Base-by-base conservation (phyloP, 768 basidiomycete genomes). In the Suillus subalutaceus region DNA sequence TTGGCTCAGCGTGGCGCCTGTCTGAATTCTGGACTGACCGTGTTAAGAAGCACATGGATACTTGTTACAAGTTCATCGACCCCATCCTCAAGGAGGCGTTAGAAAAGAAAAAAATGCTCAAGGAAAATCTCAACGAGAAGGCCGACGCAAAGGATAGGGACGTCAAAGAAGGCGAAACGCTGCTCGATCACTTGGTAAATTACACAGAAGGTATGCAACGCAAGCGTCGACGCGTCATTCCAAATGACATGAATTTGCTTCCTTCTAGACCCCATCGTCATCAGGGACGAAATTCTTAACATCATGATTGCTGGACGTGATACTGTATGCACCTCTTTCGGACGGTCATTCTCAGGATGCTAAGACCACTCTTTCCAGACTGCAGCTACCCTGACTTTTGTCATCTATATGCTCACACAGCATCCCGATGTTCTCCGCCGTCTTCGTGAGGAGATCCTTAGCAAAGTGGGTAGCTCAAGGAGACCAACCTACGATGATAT, bases 141-240 rank as follows among this genome's bases (percentile, higher is more conserved):
- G 64, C 26, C 40, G 59, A 58, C 2, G 59, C 69, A 7, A 68
- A 67, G 23, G 74, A 74, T 35, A 71, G 65, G 46, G 79, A 73
- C 59, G 72, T 77, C 65, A 52, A 71, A 66, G 84, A 85, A 58
- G 79, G 77, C 3, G 80, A 81, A 63, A 85, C 79, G 1, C 72
- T 87, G 35, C 72, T 87, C 68, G 84, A 85, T 63, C 84, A 87
- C 74, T 70, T 88, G 67, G 81, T 86, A n/a, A 80, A 82, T 44
- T 80, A 80, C 44, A 88, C 86, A 1, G 79, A 87, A 69, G 85
- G 86, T 86, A 38, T 61, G 77, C 66, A 46, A 15, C 67, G 53
- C n/a, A 13, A 52, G 12, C 15, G 12, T 30, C 15, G 57, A 41
- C 5, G 6, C 6, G 26, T 9, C 38, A n/a, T 13, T 20, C 41